Conservation (phyloP, 139 green algal genomes). For the Coccomyxa sp. region DNA sequence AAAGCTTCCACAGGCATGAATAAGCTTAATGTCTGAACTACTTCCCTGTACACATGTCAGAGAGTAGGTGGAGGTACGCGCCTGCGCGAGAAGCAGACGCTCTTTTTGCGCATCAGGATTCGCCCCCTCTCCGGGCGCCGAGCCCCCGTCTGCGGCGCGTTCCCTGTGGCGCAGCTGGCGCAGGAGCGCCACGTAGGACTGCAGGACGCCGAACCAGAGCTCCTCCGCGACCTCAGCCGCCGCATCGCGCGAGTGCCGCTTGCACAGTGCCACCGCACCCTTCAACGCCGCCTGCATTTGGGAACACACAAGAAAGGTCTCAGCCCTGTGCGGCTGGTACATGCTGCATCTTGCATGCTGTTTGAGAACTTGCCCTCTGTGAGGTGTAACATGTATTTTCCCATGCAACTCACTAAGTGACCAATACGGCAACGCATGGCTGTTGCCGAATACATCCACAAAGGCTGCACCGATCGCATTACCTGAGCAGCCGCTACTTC, state of each 20-base stretch:
- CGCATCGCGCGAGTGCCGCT: slow-evolving; percentile 3
- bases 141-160: background rate
- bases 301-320: background rate
- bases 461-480: too few species aligned
- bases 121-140: too few species aligned
- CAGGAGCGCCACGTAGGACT: slow-evolving; percentile 25
- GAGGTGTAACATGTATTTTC: background rate
- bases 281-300: background rate
- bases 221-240: slow-evolving; percentile 15
- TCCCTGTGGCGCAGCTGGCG: slow-evolving; percentile 20
- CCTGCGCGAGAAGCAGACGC: too few species aligned
- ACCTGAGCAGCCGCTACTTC: too few species aligned
- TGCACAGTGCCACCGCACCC: slow-evolving; percentile 13
- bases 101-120: background rate
- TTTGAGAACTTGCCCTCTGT: background rate
- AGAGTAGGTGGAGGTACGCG: too few species aligned
- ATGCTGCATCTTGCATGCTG: background rate
- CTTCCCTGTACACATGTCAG: too few species aligned
- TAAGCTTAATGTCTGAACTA: too few species aligned
- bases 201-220: slow-evolving; percentile 33
- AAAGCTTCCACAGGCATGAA: too few species aligned
- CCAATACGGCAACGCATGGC: background rate
- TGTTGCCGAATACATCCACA: too few species aligned
- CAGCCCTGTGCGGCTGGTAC: background rate
- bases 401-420: background rate